Percentiles rank a stretch among this genome's conserved stretches.
Conservation (phyloP, 306 rosid species). For the Vigna unguiculata region DNA sequence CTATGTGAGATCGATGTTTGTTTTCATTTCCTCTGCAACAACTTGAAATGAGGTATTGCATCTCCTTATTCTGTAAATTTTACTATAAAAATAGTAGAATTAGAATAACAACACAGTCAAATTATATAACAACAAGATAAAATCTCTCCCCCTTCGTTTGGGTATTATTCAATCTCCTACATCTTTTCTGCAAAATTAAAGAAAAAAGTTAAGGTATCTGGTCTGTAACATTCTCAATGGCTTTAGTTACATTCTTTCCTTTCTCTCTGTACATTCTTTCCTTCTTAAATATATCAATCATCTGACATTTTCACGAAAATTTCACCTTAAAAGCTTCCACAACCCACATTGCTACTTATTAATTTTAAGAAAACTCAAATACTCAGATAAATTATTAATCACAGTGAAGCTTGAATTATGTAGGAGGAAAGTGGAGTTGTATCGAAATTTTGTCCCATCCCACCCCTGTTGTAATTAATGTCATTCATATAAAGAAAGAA, state of each 20-base stretch:
- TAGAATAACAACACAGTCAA: neutral
- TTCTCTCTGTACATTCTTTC: constrained; percentile 14
- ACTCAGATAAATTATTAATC: neutral
- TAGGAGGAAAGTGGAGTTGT: neutral
- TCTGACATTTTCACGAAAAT: neutral
- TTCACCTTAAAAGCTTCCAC: constrained; percentile 20
- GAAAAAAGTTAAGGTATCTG: neutral
- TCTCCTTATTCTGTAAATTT: neutral
- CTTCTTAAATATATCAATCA: constrained; percentile 19
- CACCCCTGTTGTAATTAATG: too few relatives aligned
- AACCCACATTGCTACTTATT: neutral
- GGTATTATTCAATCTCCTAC: neutral
- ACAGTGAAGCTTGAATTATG: neutral
- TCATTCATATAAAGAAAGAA: neutral
- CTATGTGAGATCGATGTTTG: neutral
- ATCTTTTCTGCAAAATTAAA: constrained; percentile 25
- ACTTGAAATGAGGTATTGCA: neutral
- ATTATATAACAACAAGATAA: neutral
- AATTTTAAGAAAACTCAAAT: neutral
- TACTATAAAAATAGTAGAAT: neutral
- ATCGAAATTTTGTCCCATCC: neutral
- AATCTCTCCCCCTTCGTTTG: neutral
- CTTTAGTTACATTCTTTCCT: constrained; percentile 25
- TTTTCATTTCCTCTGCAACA: neutral
- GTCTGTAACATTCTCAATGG: constrained; percentile 1